A percentile compares a stretch with the other conserved stretches of the same genome.
Evolutionary conservation across 768 basidiomycete genomes (phyloP).

Genomic region (Lentinus brumalis): DNA sequence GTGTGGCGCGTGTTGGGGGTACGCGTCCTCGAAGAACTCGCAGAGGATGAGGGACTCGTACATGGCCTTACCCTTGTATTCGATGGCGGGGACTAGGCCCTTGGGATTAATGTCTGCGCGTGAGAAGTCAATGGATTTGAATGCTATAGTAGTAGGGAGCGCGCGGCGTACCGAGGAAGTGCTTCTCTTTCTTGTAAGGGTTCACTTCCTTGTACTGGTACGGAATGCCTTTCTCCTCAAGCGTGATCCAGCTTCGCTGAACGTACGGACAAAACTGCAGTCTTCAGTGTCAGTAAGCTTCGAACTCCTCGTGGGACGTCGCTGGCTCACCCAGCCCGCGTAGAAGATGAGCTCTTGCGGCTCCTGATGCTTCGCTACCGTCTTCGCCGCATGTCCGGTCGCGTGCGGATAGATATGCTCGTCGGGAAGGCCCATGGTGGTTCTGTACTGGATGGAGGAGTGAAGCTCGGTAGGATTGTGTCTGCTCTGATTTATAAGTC

Average conservation of each 20-base stretch:
- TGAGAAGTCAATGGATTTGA: neutral
- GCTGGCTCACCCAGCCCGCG: conserved; percentile 53
- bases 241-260: conserved; percentile 63
- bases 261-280: conserved; percentile 57
- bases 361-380: conserved; percentile 52
- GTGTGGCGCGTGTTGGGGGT: conserved; percentile 43
- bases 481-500: too few species aligned
- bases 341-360: conserved; percentile 61
- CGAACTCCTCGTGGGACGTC: too few species aligned
- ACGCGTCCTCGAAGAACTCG: conserved; percentile 70
- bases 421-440: conserved; percentile 31
- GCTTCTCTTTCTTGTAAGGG: conserved; percentile 68
- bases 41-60: conserved; percentile 67
- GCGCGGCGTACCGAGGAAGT: conserved; percentile 48
- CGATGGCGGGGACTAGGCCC: conserved; percentile 66
- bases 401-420: conserved; percentile 58
- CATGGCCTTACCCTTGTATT: conserved; percentile 51
- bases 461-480: too few species aligned
- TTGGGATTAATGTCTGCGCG: conserved; percentile 59
- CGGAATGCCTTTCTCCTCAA: conserved; percentile 66
- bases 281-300: neutral
- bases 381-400: conserved; percentile 54
- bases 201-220: conserved; percentile 72
- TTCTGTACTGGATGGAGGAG: too few species aligned
- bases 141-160: too few species aligned